These are phyloP conservation scores for Letharia lupina DNA, from an alignment of 495 filamentous ascomycete species.

Conservation along the genomic window DNA sequence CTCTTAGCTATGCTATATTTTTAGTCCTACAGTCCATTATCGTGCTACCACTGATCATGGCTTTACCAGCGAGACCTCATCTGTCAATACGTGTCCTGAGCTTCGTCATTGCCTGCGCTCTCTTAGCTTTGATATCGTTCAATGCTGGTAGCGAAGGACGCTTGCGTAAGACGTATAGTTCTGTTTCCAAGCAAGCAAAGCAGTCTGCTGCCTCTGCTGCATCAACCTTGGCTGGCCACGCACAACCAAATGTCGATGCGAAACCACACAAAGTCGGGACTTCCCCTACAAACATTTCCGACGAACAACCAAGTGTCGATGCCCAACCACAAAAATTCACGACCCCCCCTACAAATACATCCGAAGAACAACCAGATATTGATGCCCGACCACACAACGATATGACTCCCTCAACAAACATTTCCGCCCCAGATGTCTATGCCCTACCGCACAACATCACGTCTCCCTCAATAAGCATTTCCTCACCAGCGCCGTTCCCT, in stretches of 20 bases:
- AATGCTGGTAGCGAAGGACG: not conserved
- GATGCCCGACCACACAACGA: not conserved
- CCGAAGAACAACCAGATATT: not conserved
- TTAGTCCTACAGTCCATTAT: not conserved
- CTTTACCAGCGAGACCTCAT: not conserved
- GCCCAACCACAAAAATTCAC: not conserved
- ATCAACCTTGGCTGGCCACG: not conserved
- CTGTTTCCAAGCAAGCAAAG: not conserved
- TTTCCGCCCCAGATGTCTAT: not conserved
- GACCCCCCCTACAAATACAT: not conserved
- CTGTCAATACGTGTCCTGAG: not conserved
- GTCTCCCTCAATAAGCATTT: not conserved
- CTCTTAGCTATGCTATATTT: not conserved
- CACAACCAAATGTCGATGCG: not conserved
- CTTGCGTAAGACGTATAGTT: not conserved
- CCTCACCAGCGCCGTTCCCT: not conserved
- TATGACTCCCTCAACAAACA: not conserved
- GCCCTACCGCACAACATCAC: not conserved
- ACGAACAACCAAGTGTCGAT: not conserved
- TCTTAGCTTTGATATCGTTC: not conserved
- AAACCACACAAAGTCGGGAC: not conserved
- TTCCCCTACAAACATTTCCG: too few relatives aligned
- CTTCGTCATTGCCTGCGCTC: not conserved
- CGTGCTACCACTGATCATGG: not conserved
- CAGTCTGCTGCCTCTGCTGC: not conserved